Percentiles rank a stretch among this genome's conserved stretches.
Evolutionary conservation across 139 green algal species (phyloP).

Genomic region (Chlorella ohadii): DNA sequence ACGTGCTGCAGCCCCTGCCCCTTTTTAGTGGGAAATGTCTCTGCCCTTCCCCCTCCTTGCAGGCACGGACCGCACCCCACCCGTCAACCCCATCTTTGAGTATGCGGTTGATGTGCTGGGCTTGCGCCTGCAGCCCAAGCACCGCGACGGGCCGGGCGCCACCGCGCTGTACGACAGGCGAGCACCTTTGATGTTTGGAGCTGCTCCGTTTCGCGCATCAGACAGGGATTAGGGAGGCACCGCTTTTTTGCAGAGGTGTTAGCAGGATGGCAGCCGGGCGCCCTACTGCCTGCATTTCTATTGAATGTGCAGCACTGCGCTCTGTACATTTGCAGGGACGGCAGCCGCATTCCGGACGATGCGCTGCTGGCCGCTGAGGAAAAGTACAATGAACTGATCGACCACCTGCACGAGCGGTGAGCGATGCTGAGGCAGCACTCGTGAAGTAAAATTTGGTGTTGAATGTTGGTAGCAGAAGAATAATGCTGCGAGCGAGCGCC

Average conservation of each 20-base stretch:
- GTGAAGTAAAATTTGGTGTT: too few relatives aligned
- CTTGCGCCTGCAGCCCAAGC: constrained; percentile 33
- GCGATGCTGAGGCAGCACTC: neutral
- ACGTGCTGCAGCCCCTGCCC: too few relatives aligned
- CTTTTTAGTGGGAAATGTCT: too few relatives aligned
- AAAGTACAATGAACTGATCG: constrained; percentile 11
- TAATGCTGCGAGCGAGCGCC: too few relatives aligned
- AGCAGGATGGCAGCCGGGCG: too few relatives aligned
- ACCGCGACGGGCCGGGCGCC: constrained; percentile 6
- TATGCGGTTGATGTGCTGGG: constrained; percentile 29
- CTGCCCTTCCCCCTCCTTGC: neutral
- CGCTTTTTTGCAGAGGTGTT: too few relatives aligned
- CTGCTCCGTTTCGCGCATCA: too few relatives aligned
- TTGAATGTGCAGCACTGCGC: too few relatives aligned
- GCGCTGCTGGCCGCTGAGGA: constrained; percentile 8
- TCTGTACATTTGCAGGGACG: neutral
- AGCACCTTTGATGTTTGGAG: neutral
- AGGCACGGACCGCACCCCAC: constrained; percentile 8
- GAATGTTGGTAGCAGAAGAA: too few relatives aligned
- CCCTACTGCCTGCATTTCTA: too few relatives aligned
- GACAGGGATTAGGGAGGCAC: too few relatives aligned
- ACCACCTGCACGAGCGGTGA: constrained; percentile 24
- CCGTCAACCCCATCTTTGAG: constrained; percentile 39
- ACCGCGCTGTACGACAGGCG: constrained; percentile 30
- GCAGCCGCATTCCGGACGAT: neutral